phyloP scores from a whole-genome alignment of 83 land plant genomes.

The Thuja plicata region DNA sequence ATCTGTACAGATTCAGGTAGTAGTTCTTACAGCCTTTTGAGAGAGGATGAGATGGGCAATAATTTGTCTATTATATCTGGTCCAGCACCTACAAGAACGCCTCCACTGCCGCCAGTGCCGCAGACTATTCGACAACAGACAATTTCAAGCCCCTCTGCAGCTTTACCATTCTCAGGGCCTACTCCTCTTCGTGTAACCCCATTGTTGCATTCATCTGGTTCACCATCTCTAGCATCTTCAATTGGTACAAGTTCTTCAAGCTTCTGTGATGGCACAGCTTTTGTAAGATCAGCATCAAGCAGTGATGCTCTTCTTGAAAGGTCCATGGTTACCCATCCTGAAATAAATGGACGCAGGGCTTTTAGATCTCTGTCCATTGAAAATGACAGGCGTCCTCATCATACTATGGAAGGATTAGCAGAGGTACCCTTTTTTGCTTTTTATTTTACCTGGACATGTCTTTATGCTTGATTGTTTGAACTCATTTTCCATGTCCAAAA shows the following conservation, averaged over 20 bases:
- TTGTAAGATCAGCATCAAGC: background rate
- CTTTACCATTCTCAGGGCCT: conserved; percentile 4
- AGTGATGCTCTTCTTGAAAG: background rate
- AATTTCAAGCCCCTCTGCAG: background rate
- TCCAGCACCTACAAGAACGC: background rate
- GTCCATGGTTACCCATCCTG: conserved; percentile 6
- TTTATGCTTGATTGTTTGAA: background rate
- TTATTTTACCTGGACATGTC: background rate
- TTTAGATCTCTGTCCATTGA: conserved; percentile 7
- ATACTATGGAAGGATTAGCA: conserved; percentile 13
- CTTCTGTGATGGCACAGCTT: conserved; percentile 3
- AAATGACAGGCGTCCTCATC: conserved; percentile 4
- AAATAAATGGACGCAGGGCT: conserved; percentile 12
- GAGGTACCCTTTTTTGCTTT: conserved; percentile 1
- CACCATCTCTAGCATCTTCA: conserved; percentile 1
- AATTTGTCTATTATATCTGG: background rate
- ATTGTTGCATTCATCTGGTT: conserved; percentile 1
- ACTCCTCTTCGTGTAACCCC: background rate
- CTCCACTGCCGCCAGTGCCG: background rate
- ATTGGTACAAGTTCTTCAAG: background rate
- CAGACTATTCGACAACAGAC: background rate
- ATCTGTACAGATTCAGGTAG: background rate
- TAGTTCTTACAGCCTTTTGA: background rate
- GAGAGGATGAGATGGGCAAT: conserved; percentile 7
- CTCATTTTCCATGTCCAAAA: background rate